These are phyloP conservation scores for Ceratocystiopsis minuta DNA, from an alignment of 2,329 filamentous ascomycete genomes.

Conservation along the genomic window DNA sequence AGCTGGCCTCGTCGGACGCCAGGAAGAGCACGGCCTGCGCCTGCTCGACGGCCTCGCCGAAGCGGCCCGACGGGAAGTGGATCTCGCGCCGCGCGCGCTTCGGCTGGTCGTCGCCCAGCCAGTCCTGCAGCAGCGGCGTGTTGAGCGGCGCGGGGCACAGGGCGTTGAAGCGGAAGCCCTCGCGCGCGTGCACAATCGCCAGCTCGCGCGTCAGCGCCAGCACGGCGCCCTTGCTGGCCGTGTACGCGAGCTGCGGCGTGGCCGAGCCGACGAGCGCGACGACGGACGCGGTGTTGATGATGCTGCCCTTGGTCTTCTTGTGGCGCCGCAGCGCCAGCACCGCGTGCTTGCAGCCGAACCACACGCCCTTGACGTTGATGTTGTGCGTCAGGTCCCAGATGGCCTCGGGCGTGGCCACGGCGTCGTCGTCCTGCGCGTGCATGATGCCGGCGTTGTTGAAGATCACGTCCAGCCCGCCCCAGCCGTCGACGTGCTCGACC, in stretches of 20 bases:
- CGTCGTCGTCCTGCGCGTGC: slow-evolving; percentile 67
- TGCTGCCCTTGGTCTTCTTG: slow-evolving; percentile 59
- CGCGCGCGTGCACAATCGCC: slow-evolving; percentile 78
- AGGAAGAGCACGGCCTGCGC: slow-evolving; percentile 77
- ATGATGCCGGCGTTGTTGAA: slow-evolving; percentile 99
- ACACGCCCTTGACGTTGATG: slow-evolving; percentile 97
- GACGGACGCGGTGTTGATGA: slow-evolving; percentile 86
- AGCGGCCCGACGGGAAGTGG: slow-evolving; percentile 75
- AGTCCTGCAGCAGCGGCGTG: slow-evolving; percentile 81
- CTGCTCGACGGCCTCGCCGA: slow-evolving; percentile 88
- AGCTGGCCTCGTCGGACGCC: slow-evolving; percentile 74
- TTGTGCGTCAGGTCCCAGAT: slow-evolving; percentile 90
- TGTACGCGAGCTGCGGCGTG: slow-evolving; percentile 82
- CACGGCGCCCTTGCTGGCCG: slow-evolving; percentile 83
- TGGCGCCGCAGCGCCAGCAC: slow-evolving; percentile 64
- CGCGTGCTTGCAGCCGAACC: slow-evolving; percentile 87
- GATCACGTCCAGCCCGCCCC: slow-evolving; percentile 78
- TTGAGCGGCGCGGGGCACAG: slow-evolving; percentile 84
- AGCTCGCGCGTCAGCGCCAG: slow-evolving; percentile 78
- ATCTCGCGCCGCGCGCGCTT: slow-evolving; percentile 73
- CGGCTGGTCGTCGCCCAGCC: slow-evolving; percentile 69
- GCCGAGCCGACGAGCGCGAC: slow-evolving; percentile 76
- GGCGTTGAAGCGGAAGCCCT: slow-evolving; percentile 77
- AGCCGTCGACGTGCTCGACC: slow-evolving; percentile 57
- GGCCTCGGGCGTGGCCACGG: slow-evolving; percentile 66